Evolutionary conservation across 1,284 basidiomycete species (phyloP).

Genomic region (Sporisorium reilianum): DNA sequence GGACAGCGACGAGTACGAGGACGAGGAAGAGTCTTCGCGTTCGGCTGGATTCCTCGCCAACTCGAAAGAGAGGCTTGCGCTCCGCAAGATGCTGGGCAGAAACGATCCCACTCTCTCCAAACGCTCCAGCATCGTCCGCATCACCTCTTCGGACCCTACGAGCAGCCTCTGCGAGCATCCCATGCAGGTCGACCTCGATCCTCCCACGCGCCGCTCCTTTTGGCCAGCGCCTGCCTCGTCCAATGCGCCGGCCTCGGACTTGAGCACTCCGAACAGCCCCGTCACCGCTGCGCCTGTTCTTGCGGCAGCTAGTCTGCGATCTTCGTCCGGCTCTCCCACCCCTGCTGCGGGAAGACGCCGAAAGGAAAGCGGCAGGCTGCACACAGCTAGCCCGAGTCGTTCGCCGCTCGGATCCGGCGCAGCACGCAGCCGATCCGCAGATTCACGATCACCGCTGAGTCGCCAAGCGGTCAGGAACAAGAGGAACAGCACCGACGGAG

Average conservation of each 20-base stretch:
- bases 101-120: slow-evolving; percentile 19
- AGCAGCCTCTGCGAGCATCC: slow-evolving; percentile 55
- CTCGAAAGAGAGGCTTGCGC: slow-evolving; percentile 33
- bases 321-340: slow-evolving; percentile 14
- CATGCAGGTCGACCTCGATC: slow-evolving; percentile 57
- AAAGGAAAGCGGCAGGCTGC: slow-evolving; percentile 29
- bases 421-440: slow-evolving; percentile 20
- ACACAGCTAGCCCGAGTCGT: slow-evolving; percentile 34
- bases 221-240: slow-evolving; percentile 29
- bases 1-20: slow-evolving; percentile 49
- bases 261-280: slow-evolving; percentile 12
- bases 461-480: slow-evolving; percentile 19
- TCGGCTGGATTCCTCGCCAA: slow-evolving; percentile 29
- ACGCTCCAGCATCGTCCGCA: slow-evolving; percentile 47
- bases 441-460: slow-evolving; percentile 20
- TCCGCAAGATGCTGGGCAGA: slow-evolving; percentile 23
- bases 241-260: slow-evolving; percentile 7
- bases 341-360: slow-evolving; percentile 7
- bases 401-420: slow-evolving; percentile 12
- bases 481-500: slow-evolving; percentile 20
- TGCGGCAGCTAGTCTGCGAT: background rate
- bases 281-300: slow-evolving; percentile 2
- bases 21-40: slow-evolving; percentile 34
- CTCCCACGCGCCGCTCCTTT: slow-evolving; percentile 21
- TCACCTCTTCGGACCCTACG: slow-evolving; percentile 60